phyloP scores from a whole-genome alignment of 352 stramenopile genomes.

The Lagenidium sp. region DNA sequence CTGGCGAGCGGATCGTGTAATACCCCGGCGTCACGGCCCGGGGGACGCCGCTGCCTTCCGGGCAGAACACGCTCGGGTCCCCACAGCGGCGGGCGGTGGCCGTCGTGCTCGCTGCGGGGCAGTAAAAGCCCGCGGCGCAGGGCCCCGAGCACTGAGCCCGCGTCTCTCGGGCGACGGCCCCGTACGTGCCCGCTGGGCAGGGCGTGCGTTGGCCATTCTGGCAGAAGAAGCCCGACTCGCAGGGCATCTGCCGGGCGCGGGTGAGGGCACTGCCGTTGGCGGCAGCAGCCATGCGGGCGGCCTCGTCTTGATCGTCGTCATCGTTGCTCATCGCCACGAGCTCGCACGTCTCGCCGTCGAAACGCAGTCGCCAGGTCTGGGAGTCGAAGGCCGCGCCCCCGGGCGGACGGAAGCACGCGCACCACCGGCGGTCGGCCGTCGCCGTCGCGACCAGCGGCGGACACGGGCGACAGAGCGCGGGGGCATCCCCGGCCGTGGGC shows the following conservation, averaged over 20 bases:
- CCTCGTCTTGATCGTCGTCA: neutral
- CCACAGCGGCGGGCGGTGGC: constrained; percentile 25
- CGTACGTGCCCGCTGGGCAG: constrained; percentile 44
- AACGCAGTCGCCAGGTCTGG: constrained; percentile 20
- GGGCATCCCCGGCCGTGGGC: constrained; percentile 24
- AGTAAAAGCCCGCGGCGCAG: constrained; percentile 51
- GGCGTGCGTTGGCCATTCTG: constrained; percentile 28
- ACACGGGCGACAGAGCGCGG: constrained; percentile 36
- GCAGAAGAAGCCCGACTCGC: constrained; percentile 62
- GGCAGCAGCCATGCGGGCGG: constrained; percentile 2
- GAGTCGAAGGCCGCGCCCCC: constrained; percentile 30
- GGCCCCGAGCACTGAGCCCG: constrained; percentile 21
- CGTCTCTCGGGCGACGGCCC: constrained; percentile 21
- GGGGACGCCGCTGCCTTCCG: constrained; percentile 41
- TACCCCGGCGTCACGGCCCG: constrained; percentile 43
- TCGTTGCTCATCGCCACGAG: constrained; percentile 15
- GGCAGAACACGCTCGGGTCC: constrained; percentile 42
- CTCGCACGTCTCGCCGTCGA: constrained; percentile 22
- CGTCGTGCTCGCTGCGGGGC: constrained; percentile 43
- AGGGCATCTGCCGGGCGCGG: constrained; percentile 32
- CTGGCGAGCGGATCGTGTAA: constrained; percentile 34
- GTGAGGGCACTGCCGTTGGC: constrained; percentile 29
- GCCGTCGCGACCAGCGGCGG: constrained; percentile 32
- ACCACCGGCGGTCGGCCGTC: constrained; percentile 37
- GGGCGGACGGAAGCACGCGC: constrained; percentile 47